Evolutionary conservation across 768 basidiomycete genomes (phyloP), one percentile per base, ranked within the genome.

Genomic region (Boletus subcaerulescens): DNA sequence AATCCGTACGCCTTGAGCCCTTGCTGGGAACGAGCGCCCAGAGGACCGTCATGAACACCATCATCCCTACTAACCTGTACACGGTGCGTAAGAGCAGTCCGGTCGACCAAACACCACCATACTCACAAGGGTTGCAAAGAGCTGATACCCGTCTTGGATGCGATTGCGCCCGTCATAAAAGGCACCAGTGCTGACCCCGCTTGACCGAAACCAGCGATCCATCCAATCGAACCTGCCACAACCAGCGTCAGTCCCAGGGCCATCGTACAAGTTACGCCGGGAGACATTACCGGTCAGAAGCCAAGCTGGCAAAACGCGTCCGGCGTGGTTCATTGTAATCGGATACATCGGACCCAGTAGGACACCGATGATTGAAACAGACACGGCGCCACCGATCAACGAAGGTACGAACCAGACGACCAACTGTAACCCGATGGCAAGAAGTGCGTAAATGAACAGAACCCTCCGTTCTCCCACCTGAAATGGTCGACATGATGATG

Each of bases 161-260:
- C 80, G 24, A 91, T 77, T 2, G 83, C 78, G 22, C 89, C 88
- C 1, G 86, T 86, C 56, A 89, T 77, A 60, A 91, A 89, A 0
- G 90, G 89, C 5, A 91, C 63, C 8, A 87, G 57, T 0, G 89
- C 89, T 40, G 83, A 83, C 17, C 89, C 89, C 3, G 86, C 82
- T 63, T 86, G 84, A 0, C 89, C 88, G 32, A 83, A 78, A 5
- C 81, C 82, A 7, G 83, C 82, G 31, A 86, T 83, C 84, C 84
- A 86, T 10, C 85, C 85, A 35, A 87, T 83, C 12, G 83, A 77
- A 22, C 78, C 81, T 43, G 77, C 31, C 45, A 20, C 10, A 32
- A 31, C 11, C 3, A 29, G 7, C 9, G 38, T 56, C 38, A 59
- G 39, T 31, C 17, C 14, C 33, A 14, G 15, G 5, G 12, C 20